Conservation (phyloP, 495 filamentous ascomycete genomes). For the Sporormia fimetaria region DNA sequence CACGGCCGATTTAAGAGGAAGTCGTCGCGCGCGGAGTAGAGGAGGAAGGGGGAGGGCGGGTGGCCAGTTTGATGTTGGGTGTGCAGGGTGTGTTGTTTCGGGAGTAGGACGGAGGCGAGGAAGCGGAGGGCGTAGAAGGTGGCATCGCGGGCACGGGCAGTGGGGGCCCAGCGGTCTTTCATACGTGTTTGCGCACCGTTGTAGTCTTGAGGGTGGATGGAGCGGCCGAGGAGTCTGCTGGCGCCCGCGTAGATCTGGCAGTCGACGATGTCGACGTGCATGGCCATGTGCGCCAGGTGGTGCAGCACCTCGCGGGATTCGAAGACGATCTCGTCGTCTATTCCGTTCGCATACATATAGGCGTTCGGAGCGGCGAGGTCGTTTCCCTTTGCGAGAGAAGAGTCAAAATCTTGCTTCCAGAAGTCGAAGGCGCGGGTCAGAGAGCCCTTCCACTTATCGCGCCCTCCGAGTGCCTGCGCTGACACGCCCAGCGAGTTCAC, state of each 20-base stretch:
- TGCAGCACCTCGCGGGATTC: constrained; percentile 83
- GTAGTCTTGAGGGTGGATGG: constrained; percentile 73
- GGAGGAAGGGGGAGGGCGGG: constrained; percentile 14
- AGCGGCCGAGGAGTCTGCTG: constrained; percentile 69
- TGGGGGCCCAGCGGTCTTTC: constrained; percentile 83
- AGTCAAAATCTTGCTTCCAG: constrained; percentile 91
- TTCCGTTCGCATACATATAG: constrained; percentile 24
- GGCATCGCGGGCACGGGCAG: constrained; percentile 82
- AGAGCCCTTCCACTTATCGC: constrained; percentile 84
- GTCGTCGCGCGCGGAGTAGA: constrained; percentile 78
- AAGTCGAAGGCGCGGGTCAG: constrained; percentile 85
- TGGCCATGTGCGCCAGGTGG: constrained; percentile 92
- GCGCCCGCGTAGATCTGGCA: constrained; percentile 92
- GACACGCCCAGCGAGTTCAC: constrained; percentile 72
- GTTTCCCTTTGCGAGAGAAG: constrained; percentile 49
- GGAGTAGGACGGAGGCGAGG: constrained; percentile 63
- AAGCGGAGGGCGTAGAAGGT: constrained; percentile 90
- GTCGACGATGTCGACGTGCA: constrained; percentile 96
- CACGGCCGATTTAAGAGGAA: constrained; percentile 85
- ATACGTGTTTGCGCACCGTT: constrained; percentile 70
- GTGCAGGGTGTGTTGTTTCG: constrained; percentile 28
- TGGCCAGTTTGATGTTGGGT: too few relatives aligned
- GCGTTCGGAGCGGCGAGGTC: constrained; percentile 30
- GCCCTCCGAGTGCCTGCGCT: constrained; percentile 72
- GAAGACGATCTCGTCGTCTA: constrained; percentile 68